Base-by-base conservation (phyloP, 2,329 filamentous ascomycete species). In the Xylariaceae sp. region DNA sequence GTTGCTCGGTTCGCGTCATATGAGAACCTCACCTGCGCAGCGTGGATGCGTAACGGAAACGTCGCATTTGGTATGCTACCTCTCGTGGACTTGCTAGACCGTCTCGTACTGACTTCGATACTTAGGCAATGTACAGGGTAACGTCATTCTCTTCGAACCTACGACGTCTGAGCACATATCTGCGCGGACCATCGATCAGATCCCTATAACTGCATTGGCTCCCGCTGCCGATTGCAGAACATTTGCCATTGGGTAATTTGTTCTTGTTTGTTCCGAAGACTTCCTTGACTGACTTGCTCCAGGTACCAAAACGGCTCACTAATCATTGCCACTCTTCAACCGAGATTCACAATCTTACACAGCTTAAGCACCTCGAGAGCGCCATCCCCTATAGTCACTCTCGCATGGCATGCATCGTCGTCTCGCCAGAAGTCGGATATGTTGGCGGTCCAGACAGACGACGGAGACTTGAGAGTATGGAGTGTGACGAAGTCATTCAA, bases 1-100 rank as follows among this genome's bases (percentile, higher is more conserved):
- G 84, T 97, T 56, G 88, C 94, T 34, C 85, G 93, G n/a, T 98
- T 98, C 77, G 88, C 89, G 21, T 95, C 93, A 0, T 97, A 96
- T 70, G 92, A 96, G 69, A 86, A 90, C 64, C 83, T 98, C 62
- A 88, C 87, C 19, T 88, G 91, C 26, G 94, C 93, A 33, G 83
- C 90, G 11, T 99, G 95, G 92, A 97, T 99, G 93, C 85, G 89
- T 40, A 97, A 97, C 76, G 95, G 95, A 52, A 96, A 96, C 76
- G 88, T 99, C 65, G 94, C 92, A 33, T 98, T 98, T 79, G 95
- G 94, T 97, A 81, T 74, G 87, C 69, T 52, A 43, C 28, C 28
- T 57, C 36, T 6, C 4, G 14, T 19, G 3, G 24, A 29, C 31
- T 14, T 51, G 9, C 41, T 23, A 19, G 33, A 43, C n/a, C 12